Evolutionary conservation across 306 rosid genomes (phyloP).

Genomic region (Senna siamea): DNA sequence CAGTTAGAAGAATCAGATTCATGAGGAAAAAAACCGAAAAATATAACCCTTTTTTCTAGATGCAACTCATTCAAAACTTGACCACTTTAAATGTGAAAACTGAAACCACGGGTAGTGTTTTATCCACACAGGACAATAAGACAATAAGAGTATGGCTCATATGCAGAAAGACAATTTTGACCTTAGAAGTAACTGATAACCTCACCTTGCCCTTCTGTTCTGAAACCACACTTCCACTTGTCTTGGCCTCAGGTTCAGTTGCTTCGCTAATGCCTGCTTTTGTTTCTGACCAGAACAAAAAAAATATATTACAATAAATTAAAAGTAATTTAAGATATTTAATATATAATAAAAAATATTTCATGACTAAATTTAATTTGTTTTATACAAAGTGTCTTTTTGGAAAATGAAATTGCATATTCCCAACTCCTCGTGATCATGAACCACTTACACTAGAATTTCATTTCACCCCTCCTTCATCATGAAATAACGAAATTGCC

Average conservation of each 20-base stretch:
- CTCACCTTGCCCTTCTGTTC: conserved; percentile 93
- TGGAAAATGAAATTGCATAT: too few relatives aligned
- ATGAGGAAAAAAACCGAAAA: conserved; percentile 11
- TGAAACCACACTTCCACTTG: conserved; percentile 99
- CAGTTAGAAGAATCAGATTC: conserved; percentile 31
- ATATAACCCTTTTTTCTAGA: conserved; percentile 2
- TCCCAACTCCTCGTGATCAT: too few relatives aligned
- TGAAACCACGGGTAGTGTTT: too few relatives aligned
- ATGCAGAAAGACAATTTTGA: conserved; percentile 24
- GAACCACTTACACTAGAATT: too few relatives aligned
- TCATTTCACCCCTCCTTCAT: too few relatives aligned
- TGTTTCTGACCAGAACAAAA: conserved; percentile 60
- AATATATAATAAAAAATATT: too few relatives aligned
- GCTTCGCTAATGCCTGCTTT: conserved; percentile 88
- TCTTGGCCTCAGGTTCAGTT: conserved; percentile 78
- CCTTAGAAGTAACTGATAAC: conserved; percentile 19
- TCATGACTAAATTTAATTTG: too few relatives aligned
- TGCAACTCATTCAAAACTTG: conserved; percentile 32
- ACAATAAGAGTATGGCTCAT: too few relatives aligned
- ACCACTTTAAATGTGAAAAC: background rate
- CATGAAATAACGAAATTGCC: conserved; percentile 23
- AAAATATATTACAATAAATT: background rate
- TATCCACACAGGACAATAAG: too few relatives aligned
- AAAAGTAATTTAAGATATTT: background rate
- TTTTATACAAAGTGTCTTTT: too few relatives aligned